Evolutionary conservation across 1,139 yeast species (phyloP).

Genomic region (Pichia kudriavzevii): DNA sequence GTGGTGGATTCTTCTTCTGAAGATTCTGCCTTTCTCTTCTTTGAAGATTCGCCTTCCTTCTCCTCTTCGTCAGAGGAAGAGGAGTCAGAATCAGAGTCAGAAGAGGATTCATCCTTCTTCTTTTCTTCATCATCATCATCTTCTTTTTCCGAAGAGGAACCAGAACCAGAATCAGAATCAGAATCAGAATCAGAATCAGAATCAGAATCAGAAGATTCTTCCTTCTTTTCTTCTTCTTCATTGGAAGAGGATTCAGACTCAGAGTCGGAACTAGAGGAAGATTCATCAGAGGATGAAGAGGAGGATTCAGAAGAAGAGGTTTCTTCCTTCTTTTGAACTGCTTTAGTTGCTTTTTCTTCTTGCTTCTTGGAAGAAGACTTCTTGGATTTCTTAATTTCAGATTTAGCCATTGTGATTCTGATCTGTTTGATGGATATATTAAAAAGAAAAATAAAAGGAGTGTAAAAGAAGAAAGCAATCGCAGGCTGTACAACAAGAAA

Average conservation of each 20-base stretch:
- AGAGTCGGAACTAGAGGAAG: slow-evolving; percentile 29
- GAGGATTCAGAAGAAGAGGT: slow-evolving; percentile 20
- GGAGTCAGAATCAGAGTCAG: slow-evolving; percentile 20
- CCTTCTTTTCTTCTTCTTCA: slow-evolving; percentile 24
- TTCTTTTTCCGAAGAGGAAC: slow-evolving; percentile 24
- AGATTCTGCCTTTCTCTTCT: slow-evolving; percentile 22
- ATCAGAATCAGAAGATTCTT: slow-evolving; percentile 23
- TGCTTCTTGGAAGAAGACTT: slow-evolving; percentile 27
- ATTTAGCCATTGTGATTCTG: slow-evolving; percentile 24
- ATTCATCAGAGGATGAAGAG: slow-evolving; percentile 20
- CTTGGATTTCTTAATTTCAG: slow-evolving; percentile 25
- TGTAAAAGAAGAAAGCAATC: neutral
- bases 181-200: slow-evolving; percentile 20
- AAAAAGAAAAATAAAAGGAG: slow-evolving; percentile 1
- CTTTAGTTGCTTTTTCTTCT: slow-evolving; percentile 20
- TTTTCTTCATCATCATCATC: slow-evolving; percentile 22
- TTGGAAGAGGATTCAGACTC: slow-evolving; percentile 17
- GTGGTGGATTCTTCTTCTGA: slow-evolving; percentile 22
- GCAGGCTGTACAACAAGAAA: neutral
- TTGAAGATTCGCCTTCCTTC: slow-evolving; percentile 20
- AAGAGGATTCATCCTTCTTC: slow-evolving; percentile 9
- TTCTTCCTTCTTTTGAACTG: slow-evolving; percentile 19
- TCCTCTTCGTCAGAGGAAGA: slow-evolving; percentile 19
- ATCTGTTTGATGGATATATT: neutral
- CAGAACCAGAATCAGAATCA: slow-evolving; percentile 23